Evolutionary conservation across 2,329 filamentous ascomycete species (phyloP), one percentile per base, ranked within the genome.

Genomic region (Fusarium heterosporum): DNA sequence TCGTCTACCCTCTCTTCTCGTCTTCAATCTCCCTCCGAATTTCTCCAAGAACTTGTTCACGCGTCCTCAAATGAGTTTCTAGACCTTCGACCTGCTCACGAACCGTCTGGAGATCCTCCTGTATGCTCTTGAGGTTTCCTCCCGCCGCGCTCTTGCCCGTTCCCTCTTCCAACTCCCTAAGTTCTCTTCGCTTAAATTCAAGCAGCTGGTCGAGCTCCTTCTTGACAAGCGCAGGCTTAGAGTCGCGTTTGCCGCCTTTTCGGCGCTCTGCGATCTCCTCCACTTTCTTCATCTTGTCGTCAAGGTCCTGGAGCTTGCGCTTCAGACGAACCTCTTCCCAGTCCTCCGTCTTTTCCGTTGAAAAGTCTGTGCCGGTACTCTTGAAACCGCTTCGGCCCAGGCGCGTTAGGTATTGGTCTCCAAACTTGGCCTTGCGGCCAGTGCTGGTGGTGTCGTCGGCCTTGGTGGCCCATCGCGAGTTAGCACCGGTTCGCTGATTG

Each of bases 241-340:
- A 90, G 68, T 93, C 89, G 43, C 93, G 84, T 81, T 86, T 88
- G 71, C 84, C 87, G 69, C 85, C 85, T 73, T 80, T 84, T 57
- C 87, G 84, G 61, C 87, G 86, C 72, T 91, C 87, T 1, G 90
- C 89, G 41, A 89, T 87, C 57, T 89, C 85, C 79, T 96, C 93
- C 2, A 97, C 90, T 59, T 91, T 90, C 34, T 90, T 88, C 64
- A 97, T 90, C 83, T 96, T 97, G 56, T 90, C 86, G 73, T 99
- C 94, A 28, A 99, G 83, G 72, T 98, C 95, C 25, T 89, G 86
- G 30, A 99, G 87, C 79, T 98, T 93, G 76, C 96, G 94, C 84
- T 96, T 95, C 68, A 99, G 84, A 53, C 94, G 88, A 42, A 98
- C 96, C 79, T 98, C 96, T 79, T 99, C 96, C 93, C 96, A 98